Percentiles rank a stretch among this genome's conserved stretches.
These are phyloP conservation scores for Podaxis carcinomalis DNA, from an alignment of 768 basidiomycete genomes.

Conservation along the genomic window DNA sequence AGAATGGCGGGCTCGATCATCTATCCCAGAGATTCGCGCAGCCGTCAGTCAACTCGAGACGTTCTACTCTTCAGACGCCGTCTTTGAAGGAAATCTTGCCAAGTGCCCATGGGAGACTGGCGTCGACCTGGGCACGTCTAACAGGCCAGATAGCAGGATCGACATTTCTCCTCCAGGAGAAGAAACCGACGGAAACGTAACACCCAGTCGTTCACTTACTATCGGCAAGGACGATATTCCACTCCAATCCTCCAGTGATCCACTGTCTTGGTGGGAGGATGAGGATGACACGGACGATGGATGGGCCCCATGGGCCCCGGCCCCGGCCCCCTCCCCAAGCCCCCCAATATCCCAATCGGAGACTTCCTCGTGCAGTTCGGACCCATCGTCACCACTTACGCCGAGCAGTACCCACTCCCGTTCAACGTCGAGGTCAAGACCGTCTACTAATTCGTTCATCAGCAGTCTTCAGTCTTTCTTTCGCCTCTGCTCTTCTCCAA, in stretches of 20 bases:
- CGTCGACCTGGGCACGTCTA: conserved; percentile 17
- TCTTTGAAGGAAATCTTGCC: conserved; percentile 80
- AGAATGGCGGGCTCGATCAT: conserved; percentile 58
- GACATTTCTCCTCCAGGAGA: conserved; percentile 12
- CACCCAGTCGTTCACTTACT: background rate
- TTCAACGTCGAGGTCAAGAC: background rate
- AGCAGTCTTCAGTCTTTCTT: background rate
- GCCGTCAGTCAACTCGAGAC: conserved; percentile 52
- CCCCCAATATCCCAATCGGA: conserved; percentile 13
- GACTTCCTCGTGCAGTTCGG: conserved; percentile 17
- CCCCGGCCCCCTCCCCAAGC: background rate
- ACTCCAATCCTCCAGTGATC: background rate
- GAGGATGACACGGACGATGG: conserved; percentile 11
- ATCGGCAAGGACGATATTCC: background rate
- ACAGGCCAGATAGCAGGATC: conserved; percentile 1
- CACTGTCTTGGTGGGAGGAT: background rate
- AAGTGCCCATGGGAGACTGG: conserved; percentile 76
- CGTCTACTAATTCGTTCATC: background rate
- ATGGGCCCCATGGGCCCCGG: background rate
- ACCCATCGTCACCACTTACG: conserved; percentile 18
- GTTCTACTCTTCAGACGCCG: conserved; percentile 71
- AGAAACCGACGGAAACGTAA: background rate
- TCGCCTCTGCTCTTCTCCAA: background rate
- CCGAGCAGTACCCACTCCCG: conserved; percentile 11
- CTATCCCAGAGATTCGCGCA: conserved; percentile 47